Percentiles rank a stretch among this genome's conserved stretches.
Conservation (phyloP, 441 rosid species). For the Macaranga tanarius region DNA sequence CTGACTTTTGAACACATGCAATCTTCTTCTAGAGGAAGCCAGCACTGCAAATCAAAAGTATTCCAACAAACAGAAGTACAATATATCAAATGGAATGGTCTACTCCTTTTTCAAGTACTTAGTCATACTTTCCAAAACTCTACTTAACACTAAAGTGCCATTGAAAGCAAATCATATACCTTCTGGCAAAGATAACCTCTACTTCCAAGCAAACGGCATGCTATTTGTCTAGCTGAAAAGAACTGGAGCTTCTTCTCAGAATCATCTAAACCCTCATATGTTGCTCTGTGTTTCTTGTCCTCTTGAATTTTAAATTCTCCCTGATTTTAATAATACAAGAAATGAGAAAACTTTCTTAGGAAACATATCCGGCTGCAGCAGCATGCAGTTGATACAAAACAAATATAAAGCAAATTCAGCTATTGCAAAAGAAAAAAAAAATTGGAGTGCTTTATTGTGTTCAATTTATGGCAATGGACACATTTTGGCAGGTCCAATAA, state of each 20-base stretch:
- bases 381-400: not conserved
- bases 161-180: conserved; percentile 38
- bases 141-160: not conserved
- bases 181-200: conserved; percentile 83
- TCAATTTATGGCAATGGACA: too few species aligned
- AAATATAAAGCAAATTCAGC: too few species aligned
- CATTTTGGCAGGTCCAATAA: too few species aligned
- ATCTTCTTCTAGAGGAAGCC: conserved; percentile 93
- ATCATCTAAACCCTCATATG: conserved; percentile 64
- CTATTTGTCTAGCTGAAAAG: conserved; percentile 84
- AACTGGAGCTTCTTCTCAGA: conserved; percentile 75
- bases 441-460: not conserved
- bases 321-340: conserved; percentile 32
- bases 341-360: conserved; percentile 1
- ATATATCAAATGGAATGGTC: not conserved
- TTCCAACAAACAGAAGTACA: not conserved
- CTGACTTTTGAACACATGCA: conserved; percentile 77
- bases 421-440: not conserved
- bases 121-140: not conserved
- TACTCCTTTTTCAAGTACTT: not conserved
- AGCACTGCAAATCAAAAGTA: conserved; percentile 53
- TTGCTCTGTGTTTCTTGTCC: conserved; percentile 91
- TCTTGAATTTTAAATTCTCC: conserved; percentile 65
- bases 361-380: not conserved
- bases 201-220: conserved; percentile 83